Base-by-base conservation (phyloP, 306 rosid species). In the Trifolium repens region DNA sequence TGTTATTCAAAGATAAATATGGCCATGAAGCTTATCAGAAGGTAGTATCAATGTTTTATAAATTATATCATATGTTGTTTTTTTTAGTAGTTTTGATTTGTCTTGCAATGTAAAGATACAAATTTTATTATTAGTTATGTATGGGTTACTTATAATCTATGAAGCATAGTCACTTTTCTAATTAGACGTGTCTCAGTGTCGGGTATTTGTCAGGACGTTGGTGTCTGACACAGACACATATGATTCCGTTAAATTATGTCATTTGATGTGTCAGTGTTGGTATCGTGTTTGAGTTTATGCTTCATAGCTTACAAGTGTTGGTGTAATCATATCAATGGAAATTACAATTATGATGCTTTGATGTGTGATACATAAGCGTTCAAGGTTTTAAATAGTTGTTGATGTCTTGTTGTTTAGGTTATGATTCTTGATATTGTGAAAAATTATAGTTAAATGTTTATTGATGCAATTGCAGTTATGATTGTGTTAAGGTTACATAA, bases 11-110 rank as follows among this genome's bases (percentile, higher is more conserved):
- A 74, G 84, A 79, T 8, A 89, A 84, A 19, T 88, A 62, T 47
- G 98, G 99, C 11, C 78, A 80, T 8, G 89, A 88, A 9, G 91
- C 93, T 75, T 92, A 92, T 77, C 72, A 75, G 4, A 90, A 89
- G 91, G 97, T 92, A 68, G 7, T 69, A 1, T 7, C 12, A 8
- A 16, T 58, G 4, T 11, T 75, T 60, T 1, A 43, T 27, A 11
- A 12, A 50, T 47, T n/a, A 1, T 60, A 35, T 42, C 0, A 22
- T 22, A 22, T 22, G 24, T 26, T 22, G 0, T 54, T 53, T 24
- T 14, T 24, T 26, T 22, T 11, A 17, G 12, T 13, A 0, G 8
- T 22, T 55, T 71, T 35, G 24, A 30, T 52, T 27, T 26, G 7
- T 42, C 5, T 42, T 67, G 71, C 8, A 5, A 19, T 65, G 52